Evolutionary conservation across 768 basidiomycete species (phyloP), one percentile per base, ranked within the genome.

Genomic region (Chalciporus piperatus): DNA sequence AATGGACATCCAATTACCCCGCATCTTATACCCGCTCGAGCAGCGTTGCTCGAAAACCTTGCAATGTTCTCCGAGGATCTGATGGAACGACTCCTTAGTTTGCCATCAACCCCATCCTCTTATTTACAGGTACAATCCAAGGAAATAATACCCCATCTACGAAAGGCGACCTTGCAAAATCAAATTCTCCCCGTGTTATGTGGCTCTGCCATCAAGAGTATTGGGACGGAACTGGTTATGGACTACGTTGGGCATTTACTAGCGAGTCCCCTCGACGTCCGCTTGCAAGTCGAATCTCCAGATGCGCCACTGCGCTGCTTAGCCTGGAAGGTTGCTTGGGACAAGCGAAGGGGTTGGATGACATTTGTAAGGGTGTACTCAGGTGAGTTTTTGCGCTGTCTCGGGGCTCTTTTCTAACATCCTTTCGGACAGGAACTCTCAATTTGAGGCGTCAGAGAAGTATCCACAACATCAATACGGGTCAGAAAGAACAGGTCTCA

Each of bases 241-340:
- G 83, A 93, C 68, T 93, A 89, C 54, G 81, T 83, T 28, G 90
- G 91, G 25, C 85, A 86, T 61, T 72, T 93, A 19, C 72, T 94
- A 9, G 86, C 92, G 1, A 87, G 85, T 49, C 92, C 92, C 6
- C 45, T 83, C 16, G 92, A 94, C 57, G 75, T 88, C 10, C 64
- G 68, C 25, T 74, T 78, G 46, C 74, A 76, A 39, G 59, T 58
- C 13, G 79, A 80, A 56, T 63, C 62, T 16, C 58, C 67, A 20
- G 79, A 79, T 48, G 63, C 76, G 0, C 81, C 83, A 1, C 61
- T 88, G 20, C 82, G 79, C 32, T 66, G 85, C 56, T 73, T 94
- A 23, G 92, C 88, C 3, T 94, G 92, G 92, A 94, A 94, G 64
- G 92, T 94, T 19, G 76, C 74, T 27, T 92, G 90, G 91, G 90